Evolutionary conservation across 352 stramenopile genomes (phyloP).

Genomic region (Blastocystis sp.): DNA sequence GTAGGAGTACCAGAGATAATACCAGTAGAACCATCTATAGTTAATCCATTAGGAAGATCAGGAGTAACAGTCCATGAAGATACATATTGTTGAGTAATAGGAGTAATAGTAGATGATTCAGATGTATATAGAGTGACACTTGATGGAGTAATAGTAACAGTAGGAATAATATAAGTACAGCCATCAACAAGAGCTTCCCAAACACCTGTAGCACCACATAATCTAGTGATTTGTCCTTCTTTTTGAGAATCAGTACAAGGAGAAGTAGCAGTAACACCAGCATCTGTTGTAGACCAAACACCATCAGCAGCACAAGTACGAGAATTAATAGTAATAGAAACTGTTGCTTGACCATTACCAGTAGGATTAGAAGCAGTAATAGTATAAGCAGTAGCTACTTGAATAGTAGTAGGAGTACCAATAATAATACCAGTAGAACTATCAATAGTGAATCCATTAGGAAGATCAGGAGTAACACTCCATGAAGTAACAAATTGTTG

Average conservation of each 20-base stretch:
- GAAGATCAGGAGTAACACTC: slow-evolving; percentile 4
- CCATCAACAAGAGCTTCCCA: slow-evolving; percentile 17
- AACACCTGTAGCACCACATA: slow-evolving; percentile 15
- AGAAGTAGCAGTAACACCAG: too few species aligned
- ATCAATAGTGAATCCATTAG: slow-evolving; percentile 21
- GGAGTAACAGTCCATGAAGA: slow-evolving; percentile 1
- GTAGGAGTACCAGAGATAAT: slow-evolving; percentile 27
- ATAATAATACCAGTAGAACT: slow-evolving; percentile 3
- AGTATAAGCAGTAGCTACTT: slow-evolving; percentile 10
- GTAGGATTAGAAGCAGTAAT: slow-evolving; percentile 20
- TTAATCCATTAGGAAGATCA: slow-evolving; percentile 7
- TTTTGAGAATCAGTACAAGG: too few species aligned
- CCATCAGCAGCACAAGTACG: slow-evolving; percentile 5
- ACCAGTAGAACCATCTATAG: slow-evolving; percentile 4
- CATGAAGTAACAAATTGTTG: too few species aligned
- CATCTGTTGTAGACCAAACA: slow-evolving; percentile 15
- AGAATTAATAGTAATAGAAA: slow-evolving; percentile 20
- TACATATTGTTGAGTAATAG: neutral
- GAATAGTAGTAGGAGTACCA: slow-evolving; percentile 9
- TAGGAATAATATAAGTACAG: slow-evolving; percentile 3
- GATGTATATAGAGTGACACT: neutral
- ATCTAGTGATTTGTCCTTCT: too few species aligned
- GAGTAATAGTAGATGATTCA: slow-evolving; percentile 13
- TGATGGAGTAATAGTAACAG: neutral
- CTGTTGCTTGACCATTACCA: neutral